phyloP scores from a whole-genome alignment of 2,329 filamentous ascomycete genomes.

The Fusarium sp. region DNA sequence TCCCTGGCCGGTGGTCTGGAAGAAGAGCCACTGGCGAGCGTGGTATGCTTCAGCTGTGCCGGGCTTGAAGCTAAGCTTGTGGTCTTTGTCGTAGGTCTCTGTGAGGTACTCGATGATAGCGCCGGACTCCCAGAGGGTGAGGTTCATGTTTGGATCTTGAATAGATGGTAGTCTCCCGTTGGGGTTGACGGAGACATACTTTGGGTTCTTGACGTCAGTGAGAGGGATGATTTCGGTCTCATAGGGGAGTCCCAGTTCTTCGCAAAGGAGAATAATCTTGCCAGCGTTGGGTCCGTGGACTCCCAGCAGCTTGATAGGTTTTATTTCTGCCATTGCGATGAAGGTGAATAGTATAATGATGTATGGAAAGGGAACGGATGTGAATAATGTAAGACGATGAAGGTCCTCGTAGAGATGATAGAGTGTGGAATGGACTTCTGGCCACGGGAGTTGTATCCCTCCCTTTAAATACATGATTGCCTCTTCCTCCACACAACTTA shows the following conservation, averaged over 20 bases:
- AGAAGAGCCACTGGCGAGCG: neutral
- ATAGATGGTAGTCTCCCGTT: neutral
- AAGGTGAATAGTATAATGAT: accelerated
- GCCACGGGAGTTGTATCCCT: accelerated
- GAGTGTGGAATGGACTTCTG: accelerated
- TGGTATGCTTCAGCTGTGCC: neutral
- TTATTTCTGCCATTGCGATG: neutral
- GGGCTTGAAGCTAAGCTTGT: neutral
- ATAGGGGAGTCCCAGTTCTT: neutral
- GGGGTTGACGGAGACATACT: neutral
- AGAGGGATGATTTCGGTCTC: neutral
- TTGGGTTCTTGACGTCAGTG: neutral
- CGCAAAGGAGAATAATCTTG: neutral
- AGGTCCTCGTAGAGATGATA: no score
- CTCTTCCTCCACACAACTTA: neutral
- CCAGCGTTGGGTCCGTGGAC: neutral
- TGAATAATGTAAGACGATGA: accelerated
- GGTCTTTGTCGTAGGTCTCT: neutral
- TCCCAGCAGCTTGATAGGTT: neutral
- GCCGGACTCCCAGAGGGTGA: neutral
- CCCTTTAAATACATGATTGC: neutral
- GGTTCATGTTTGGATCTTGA: neutral
- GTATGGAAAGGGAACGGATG: neutral
- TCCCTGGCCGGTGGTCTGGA: neutral
- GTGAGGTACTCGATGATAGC: neutral